A percentile compares a stretch with the other conserved stretches of the same genome.
Evolutionary conservation across 2,329 filamentous ascomycete species (phyloP).

Genomic region (Hypoxylon sp.): DNA sequence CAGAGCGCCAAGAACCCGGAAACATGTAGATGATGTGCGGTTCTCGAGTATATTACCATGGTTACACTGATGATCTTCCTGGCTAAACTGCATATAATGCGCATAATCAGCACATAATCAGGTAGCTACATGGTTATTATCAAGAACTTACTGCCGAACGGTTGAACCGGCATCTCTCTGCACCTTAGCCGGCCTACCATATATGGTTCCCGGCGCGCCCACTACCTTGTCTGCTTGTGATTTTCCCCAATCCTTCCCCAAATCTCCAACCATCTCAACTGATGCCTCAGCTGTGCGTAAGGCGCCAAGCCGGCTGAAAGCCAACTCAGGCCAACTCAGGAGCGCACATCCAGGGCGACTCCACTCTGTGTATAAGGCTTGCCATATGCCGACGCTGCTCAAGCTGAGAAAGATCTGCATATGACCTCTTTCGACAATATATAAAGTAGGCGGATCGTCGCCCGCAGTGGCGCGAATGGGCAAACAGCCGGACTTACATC

Average conservation of each 20-base stretch:
- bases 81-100: conserved; percentile 44
- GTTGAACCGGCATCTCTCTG: conserved; percentile 29
- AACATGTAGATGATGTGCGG: conserved; percentile 20
- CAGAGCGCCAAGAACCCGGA: conserved; percentile 38
- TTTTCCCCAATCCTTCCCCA: conserved; percentile 18
- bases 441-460: conserved; percentile 40
- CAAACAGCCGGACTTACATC: conserved; percentile 31
- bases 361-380: conserved; percentile 13
- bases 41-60: conserved; percentile 34
- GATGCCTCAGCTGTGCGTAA: conserved; percentile 26
- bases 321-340: conserved; percentile 17
- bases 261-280: conserved; percentile 14
- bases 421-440: conserved; percentile 23
- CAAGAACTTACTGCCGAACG: conserved; percentile 30
- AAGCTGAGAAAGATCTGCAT: conserved; percentile 40
- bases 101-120: conserved; percentile 10
- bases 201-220: conserved; percentile 13
- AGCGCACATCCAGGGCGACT: conserved; percentile 17
- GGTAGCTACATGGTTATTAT: conserved; percentile 13
- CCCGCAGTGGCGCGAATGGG: conserved; percentile 22
- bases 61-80: conserved; percentile 25
- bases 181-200: conserved; percentile 18
- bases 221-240: conserved; percentile 1
- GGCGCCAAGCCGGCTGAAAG: conserved; percentile 46
- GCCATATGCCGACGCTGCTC: conserved; percentile 30